Percentiles rank a stretch among this genome's conserved stretches.
Conservation (phyloP, 2,329 filamentous ascomycete genomes). For the Arachnomyces sp. region DNA sequence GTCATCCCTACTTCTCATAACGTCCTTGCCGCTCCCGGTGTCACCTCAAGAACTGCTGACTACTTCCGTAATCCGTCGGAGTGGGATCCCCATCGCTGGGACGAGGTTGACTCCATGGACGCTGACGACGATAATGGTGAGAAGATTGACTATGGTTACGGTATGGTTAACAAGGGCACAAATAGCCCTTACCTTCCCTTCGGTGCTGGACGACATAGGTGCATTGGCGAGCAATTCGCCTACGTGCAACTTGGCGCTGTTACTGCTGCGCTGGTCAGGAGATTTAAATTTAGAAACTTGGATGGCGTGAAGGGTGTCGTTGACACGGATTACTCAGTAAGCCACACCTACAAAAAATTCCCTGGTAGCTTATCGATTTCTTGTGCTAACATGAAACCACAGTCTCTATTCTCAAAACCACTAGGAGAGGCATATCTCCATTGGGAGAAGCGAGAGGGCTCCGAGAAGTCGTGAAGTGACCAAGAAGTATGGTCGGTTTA, state of each 20-base stretch:
- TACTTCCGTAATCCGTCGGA: slow-evolving; percentile 75
- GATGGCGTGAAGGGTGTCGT: slow-evolving; percentile 45
- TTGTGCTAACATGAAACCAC: slow-evolving; percentile 9
- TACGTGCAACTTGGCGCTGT: slow-evolving; percentile 89
- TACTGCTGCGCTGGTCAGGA: slow-evolving; percentile 63
- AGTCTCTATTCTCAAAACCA: slow-evolving; percentile 64
- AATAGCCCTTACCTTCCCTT: slow-evolving; percentile 89
- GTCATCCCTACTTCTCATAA: slow-evolving; percentile 73
- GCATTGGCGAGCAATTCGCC: slow-evolving; percentile 95
- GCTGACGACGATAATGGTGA: slow-evolving; percentile 54
- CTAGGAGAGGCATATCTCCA: slow-evolving; percentile 62
- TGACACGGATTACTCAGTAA: slow-evolving; percentile 51
- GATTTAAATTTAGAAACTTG: slow-evolving; percentile 71
- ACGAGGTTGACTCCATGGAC: slow-evolving; percentile 40
- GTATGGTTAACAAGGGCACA: slow-evolving; percentile 83
- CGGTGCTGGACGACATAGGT: slow-evolving; percentile 84
- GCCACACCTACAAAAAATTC: slow-evolving; percentile 10
- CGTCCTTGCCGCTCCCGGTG: slow-evolving; percentile 77
- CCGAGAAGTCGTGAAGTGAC: no score
- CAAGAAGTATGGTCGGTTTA: no score
- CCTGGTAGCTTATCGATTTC: slow-evolving; percentile 8
- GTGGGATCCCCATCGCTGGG: slow-evolving; percentile 93
- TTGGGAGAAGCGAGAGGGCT: slow-evolving; percentile 53
- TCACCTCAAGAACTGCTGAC: slow-evolving; percentile 61
- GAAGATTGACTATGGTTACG: slow-evolving; percentile 90